Evolutionary conservation across 495 filamentous ascomycete species (phyloP).

Genomic region (Physcia stellaris): DNA sequence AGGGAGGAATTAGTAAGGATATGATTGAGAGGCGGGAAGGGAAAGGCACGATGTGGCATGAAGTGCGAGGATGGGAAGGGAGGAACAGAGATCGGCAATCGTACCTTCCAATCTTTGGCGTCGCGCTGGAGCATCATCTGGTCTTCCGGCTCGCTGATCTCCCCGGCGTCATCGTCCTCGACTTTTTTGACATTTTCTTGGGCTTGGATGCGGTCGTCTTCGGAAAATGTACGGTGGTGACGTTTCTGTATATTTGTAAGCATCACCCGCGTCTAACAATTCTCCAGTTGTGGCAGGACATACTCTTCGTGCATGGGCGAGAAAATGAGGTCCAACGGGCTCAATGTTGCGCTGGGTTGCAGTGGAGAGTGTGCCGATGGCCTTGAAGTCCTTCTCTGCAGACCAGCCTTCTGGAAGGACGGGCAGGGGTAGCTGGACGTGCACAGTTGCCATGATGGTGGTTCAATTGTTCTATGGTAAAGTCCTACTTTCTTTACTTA

Average conservation of each 20-base stretch:
- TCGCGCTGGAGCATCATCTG: constrained; percentile 80
- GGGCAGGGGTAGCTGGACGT: constrained; percentile 50
- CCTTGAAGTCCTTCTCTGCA: constrained; percentile 83
- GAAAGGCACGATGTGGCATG: neutral
- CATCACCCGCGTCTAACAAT: neutral
- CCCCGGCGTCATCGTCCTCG: constrained; percentile 77
- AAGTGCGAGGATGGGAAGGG: neutral
- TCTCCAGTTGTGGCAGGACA: constrained; percentile 7
- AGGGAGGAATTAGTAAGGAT: constrained; percentile 3
- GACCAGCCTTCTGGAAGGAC: constrained; percentile 69
- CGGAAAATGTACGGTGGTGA: constrained; percentile 94
- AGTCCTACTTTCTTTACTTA: too few relatives aligned
- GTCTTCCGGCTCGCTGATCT: constrained; percentile 88
- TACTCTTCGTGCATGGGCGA: constrained; percentile 90
- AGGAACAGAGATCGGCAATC: constrained; percentile 7
- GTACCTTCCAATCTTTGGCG: constrained; percentile 98
- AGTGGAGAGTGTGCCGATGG: constrained; percentile 51
- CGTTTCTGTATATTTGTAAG: constrained; percentile 41
- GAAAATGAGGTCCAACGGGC: constrained; percentile 92
- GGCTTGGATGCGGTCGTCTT: constrained; percentile 94
- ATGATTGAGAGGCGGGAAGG: neutral
- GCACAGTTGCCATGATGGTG: constrained; percentile 33
- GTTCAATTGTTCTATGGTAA: too few relatives aligned
- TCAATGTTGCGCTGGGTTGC: constrained; percentile 75
- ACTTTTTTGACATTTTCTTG: constrained; percentile 89